phyloP scores from a whole-genome alignment of 2,329 filamentous ascomycete genomes.

The Zasmidium angulare region DNA sequence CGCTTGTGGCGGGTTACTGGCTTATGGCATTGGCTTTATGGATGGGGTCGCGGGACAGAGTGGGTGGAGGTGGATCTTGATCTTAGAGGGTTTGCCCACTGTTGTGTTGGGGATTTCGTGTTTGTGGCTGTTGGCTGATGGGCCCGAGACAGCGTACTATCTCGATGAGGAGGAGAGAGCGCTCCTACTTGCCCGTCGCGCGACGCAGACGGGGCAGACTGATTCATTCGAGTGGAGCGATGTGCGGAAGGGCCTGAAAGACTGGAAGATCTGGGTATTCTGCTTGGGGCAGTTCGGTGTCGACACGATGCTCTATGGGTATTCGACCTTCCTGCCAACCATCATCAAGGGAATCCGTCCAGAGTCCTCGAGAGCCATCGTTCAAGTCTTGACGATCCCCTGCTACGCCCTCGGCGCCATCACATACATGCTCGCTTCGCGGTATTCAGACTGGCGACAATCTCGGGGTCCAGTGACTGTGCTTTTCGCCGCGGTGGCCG shows the following conservation, averaged over 20 bases:
- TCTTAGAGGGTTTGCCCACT: constrained; percentile 58
- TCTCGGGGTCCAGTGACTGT: constrained; percentile 65
- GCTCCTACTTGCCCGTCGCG: constrained; percentile 54
- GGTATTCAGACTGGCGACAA: constrained; percentile 67
- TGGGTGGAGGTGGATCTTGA: constrained; percentile 74
- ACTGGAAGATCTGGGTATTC: constrained; percentile 76
- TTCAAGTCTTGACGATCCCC: constrained; percentile 75
- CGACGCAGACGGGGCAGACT: constrained; percentile 50
- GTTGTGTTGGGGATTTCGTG: constrained; percentile 57
- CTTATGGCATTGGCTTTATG: constrained; percentile 72
- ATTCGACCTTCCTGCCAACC: constrained; percentile 74
- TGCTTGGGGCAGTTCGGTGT: constrained; percentile 68
- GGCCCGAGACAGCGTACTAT: constrained; percentile 64
- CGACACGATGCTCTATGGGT: constrained; percentile 77
- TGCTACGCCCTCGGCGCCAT: constrained; percentile 73
- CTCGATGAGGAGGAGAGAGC: constrained; percentile 60
- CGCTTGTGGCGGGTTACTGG: constrained; percentile 69
- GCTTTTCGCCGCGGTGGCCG: constrained; percentile 51
- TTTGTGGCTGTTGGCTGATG: constrained; percentile 59
- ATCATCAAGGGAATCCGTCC: constrained; percentile 70
- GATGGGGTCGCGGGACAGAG: constrained; percentile 63
- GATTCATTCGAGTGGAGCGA: constrained; percentile 60
- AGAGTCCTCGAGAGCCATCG: constrained; percentile 60
- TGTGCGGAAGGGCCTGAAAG: constrained; percentile 64
- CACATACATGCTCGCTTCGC: constrained; percentile 65